Percentiles rank a stretch among this genome's conserved stretches.
Evolutionary conservation across 805 yeast genomes (phyloP).

Genomic region (Nadsonia fulvescens): DNA sequence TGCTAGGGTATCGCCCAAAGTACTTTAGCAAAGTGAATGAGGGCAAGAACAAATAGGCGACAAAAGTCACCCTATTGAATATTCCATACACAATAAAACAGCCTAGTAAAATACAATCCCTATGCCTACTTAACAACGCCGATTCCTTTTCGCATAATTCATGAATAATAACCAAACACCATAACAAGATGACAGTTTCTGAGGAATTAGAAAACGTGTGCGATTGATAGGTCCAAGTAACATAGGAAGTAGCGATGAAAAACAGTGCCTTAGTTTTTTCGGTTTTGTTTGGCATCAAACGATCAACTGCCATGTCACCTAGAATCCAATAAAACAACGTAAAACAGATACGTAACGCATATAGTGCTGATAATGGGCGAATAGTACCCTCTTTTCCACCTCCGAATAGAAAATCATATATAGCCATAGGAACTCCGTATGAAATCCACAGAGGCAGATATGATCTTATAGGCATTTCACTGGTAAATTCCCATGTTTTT

Average conservation of each 20-base stretch:
- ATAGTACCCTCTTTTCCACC: constrained; percentile 9
- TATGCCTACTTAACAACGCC: constrained; percentile 14
- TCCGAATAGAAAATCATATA: constrained; percentile 19
- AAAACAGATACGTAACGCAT: constrained; percentile 33
- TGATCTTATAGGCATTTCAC: constrained; percentile 46
- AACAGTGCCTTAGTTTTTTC: constrained; percentile 25
- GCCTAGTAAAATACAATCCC: constrained; percentile 29
- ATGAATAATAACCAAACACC: constrained; percentile 32
- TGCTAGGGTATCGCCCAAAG: constrained; percentile 20
- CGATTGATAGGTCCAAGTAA: constrained; percentile 62
- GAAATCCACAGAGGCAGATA: constrained; percentile 45
- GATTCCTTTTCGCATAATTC: constrained; percentile 13
- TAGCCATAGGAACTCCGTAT: constrained; percentile 47
- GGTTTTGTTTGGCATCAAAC: constrained; percentile 30
- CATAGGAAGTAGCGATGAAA: constrained; percentile 37
- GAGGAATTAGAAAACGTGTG: constrained; percentile 81
- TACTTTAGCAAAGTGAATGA: constrained; percentile 27
- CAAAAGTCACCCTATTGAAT: constrained; percentile 75
- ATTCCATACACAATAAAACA: constrained; percentile 41
- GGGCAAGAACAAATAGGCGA: constrained; percentile 58
- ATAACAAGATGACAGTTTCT: constrained; percentile 37
- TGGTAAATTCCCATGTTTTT: constrained; percentile 72
- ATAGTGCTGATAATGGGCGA: constrained; percentile 34
- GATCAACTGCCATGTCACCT: constrained; percentile 26
- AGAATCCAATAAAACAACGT: constrained; percentile 21